These are phyloP conservation scores for Pichia cactophila DNA, from an alignment of 1,139 yeast genomes.

Conservation along the genomic window DNA sequence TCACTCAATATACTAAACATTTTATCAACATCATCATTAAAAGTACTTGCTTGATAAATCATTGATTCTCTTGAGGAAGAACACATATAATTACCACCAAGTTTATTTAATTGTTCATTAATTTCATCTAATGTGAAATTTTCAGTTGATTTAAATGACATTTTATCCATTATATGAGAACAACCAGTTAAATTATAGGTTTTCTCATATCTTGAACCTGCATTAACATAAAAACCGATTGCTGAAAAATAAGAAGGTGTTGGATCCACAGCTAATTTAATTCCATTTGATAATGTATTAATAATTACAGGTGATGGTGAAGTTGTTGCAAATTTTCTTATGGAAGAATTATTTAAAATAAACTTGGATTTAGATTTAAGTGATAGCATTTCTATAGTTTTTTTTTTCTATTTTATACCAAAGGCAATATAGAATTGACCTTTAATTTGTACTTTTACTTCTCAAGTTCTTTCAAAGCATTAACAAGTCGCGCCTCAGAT, in stretches of 20 bases:
- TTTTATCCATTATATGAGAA: conserved; percentile 75
- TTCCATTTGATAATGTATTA: conserved; percentile 60
- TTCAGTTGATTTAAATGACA: conserved; percentile 79
- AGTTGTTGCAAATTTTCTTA: neutral
- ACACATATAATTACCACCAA: conserved; percentile 95
- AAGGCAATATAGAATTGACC: neutral
- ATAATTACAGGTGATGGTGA: conserved; percentile 15
- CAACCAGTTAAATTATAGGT: conserved; percentile 51
- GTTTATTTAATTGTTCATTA: conserved; percentile 64
- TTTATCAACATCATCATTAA: conserved; percentile 73
- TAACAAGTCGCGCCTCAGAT: neutral
- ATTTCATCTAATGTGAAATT: conserved; percentile 57
- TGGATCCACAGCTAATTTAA: conserved; percentile 76
- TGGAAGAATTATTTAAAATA: neutral
- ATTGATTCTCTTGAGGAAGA: conserved; percentile 87
- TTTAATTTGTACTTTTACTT: neutral
- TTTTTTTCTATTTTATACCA: neutral
- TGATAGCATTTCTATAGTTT: neutral
- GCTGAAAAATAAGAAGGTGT: conserved; percentile 91
- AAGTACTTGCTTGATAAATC: conserved; percentile 91
- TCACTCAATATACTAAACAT: conserved; percentile 80
- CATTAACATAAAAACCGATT: conserved; percentile 80
- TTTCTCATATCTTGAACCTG: conserved; percentile 79
- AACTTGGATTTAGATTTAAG: neutral
- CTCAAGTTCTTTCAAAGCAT: neutral